These are phyloP conservation scores for Inonotus hispidus DNA, from an alignment of 1,284 basidiomycete genomes.

Conservation along the genomic window DNA sequence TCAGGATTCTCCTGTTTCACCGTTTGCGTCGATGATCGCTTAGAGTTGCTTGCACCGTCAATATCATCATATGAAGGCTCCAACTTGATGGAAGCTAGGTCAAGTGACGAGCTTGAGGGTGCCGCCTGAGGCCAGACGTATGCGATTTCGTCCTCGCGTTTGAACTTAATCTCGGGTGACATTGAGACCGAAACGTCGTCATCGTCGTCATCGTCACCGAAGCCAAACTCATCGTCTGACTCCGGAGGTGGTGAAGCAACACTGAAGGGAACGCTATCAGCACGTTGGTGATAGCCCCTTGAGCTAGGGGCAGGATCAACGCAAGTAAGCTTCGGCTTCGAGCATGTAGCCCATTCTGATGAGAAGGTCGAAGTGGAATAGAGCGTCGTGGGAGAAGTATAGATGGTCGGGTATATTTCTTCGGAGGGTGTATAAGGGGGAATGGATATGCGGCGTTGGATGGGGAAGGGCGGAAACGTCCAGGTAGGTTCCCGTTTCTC, in stretches of 20 bases:
- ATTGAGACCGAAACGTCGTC: slow-evolving; percentile 25
- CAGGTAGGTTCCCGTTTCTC: slow-evolving; percentile 18
- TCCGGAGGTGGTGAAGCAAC: slow-evolving; percentile 58
- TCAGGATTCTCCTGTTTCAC: slow-evolving; percentile 39
- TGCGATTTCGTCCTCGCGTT: slow-evolving; percentile 11
- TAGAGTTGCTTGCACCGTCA: slow-evolving; percentile 39
- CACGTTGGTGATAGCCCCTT: neutral
- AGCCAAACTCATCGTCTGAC: slow-evolving; percentile 47
- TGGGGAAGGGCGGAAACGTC: slow-evolving; percentile 35
- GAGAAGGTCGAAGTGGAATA: neutral
- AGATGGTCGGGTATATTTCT: slow-evolving; percentile 5
- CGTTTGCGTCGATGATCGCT: slow-evolving; percentile 29
- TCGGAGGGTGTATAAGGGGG: slow-evolving; percentile 44
- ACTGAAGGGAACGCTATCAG: slow-evolving; percentile 33
- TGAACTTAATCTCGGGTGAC: slow-evolving; percentile 1
- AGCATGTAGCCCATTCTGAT: slow-evolving; percentile 1
- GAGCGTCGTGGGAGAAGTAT: neutral
- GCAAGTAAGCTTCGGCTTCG: slow-evolving; percentile 10
- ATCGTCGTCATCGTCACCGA: slow-evolving; percentile 24
- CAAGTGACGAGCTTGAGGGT: slow-evolving; percentile 12
- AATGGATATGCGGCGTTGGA: slow-evolving; percentile 42
- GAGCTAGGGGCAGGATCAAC: slow-evolving; percentile 1
- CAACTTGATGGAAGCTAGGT: slow-evolving; percentile 44
- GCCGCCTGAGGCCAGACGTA: slow-evolving; percentile 14
- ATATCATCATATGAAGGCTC: slow-evolving; percentile 47